Evolutionary conservation across 306 rosid genomes (phyloP), one percentile per base, ranked within the genome.

Genomic region (Sicyos edulis): DNA sequence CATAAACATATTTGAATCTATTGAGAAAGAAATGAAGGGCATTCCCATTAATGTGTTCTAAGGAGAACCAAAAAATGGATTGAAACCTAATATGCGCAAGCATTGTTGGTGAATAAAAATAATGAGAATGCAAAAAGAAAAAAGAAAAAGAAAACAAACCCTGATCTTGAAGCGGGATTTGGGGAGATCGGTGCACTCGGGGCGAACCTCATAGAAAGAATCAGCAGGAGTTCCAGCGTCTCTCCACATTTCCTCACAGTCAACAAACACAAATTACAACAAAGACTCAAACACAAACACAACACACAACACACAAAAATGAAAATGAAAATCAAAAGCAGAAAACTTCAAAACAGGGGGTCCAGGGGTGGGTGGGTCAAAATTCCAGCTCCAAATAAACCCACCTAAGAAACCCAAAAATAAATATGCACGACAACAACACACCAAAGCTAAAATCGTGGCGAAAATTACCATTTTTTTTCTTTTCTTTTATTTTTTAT

Each of bases 131-230:
- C 45, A 60, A 29, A 40, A 40, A 40, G 0, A 40, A 6, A 40
- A 40, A 40, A 40, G 42, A 37, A 37, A 37, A 37, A 49, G 57
- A 10, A 45, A 67, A 79, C 54, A 3, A 17, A 91, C 99, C 97
- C 86, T 91, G 85, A 95, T 95, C 40, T 85, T 95, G 84, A 95
- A 95, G 70, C 84, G 80, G 70, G 88, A 82, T 76, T 86, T 91
- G 75, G 99, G 97, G 32, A 87, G 90, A 89, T 95, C 96, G 0
- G 89, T 95, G 82, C 99, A 91, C 72, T 95, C 97, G 0, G 96
- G 86, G n/a, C 97, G 95, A 65, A 78, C 75, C 88, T 91, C 88
- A 73, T 95, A 95, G 85, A 83, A 95, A 75, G 99, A 89, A 85
- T 91, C 99, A 74, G 89, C 97, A 17, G 96, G 91, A 74, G 82